Evolutionary conservation across 2,329 filamentous ascomycete species (phyloP), one percentile per base, ranked within the genome.

Genomic region (Trichoderma sp.): DNA sequence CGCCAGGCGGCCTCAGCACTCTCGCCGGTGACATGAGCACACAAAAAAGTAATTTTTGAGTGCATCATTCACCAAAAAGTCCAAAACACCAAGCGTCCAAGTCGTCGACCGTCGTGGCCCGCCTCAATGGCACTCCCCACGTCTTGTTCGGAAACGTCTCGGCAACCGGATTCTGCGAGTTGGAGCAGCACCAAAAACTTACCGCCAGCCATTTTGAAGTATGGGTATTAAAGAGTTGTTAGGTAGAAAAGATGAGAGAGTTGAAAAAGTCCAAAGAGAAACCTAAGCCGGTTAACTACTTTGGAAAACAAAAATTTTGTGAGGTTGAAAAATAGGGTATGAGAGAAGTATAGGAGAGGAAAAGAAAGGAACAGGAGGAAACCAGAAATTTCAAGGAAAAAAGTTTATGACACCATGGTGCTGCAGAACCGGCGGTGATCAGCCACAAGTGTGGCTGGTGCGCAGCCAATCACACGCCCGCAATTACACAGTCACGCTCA

Each of bases 121-220:
- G 56, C 28, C 74, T 74, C 76, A 77, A 77, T 76, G 73, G 74
- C 75, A 73, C 39, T 66, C 64, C 53, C n/a, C 15, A 36, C 47
- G 56, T 73, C 66, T 34, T 56, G 53, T 63, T 56, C 64, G 26
- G 47, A 65, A 43, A 58, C 53, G 64, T 34, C 53, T 21, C 43
- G 58, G 58, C 58, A 73, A 39, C 58, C 39, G 24, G 36, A 26
- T 51, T 43, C 47, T 39, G 14, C 9, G 24, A 14, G 71, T 28
- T 28, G 26, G 26, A 28, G 26, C 26, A 28, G 26, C 26, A 28
- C 26, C 26, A 28, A 28, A 28, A 69, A 84, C 83, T 84, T 82
- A 84, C 83, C 82, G 77, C 82, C 82, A 81, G 83, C 82, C 83
- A 84, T 84, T 81, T 79, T 84, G 80, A 75, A 75, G 72, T 65